These are phyloP conservation scores for Aspergillus ochraceoroseus DNA, from an alignment of 2,329 filamentous ascomycete species.

Conservation along the genomic window DNA sequence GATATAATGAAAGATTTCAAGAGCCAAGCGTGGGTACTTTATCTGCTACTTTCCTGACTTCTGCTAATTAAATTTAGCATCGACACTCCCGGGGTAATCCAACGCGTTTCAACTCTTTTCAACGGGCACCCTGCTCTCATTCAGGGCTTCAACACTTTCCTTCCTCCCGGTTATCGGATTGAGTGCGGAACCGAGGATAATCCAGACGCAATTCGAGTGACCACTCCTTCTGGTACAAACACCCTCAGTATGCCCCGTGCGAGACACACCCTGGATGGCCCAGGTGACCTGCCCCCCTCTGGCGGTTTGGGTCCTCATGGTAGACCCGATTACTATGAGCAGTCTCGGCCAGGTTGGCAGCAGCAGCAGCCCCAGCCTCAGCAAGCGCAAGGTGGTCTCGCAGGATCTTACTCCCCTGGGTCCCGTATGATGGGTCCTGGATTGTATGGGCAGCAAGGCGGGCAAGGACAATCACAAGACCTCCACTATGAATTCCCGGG, in stretches of 20 bases:
- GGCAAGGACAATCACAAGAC: conserved; percentile 40
- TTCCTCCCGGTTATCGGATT: conserved; percentile 92
- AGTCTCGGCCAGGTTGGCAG: conserved; percentile 40
- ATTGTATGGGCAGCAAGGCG: conserved; percentile 37
- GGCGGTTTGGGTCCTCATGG: conserved; percentile 31
- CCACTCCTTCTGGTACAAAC: conserved; percentile 95
- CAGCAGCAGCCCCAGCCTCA: conserved; percentile 33
- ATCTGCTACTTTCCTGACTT: conserved; percentile 1
- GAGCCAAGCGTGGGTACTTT: conserved; percentile 73
- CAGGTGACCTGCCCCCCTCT: conserved; percentile 31
- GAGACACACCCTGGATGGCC: conserved; percentile 34
- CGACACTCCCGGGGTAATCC: conserved; percentile 95
- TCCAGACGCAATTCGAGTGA: conserved; percentile 92
- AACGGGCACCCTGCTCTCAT: conserved; percentile 93
- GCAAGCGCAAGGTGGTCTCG: conserved; percentile 30
- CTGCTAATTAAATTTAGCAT: conserved; percentile 52
- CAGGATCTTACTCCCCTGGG: conserved; percentile 41
- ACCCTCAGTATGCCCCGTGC: conserved; percentile 68
- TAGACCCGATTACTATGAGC: conserved; percentile 41
- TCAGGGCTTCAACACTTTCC: conserved; percentile 96
- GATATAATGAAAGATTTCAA: conserved; percentile 99
- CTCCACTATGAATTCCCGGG: conserved; percentile 42
- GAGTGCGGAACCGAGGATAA: conserved; percentile 93
- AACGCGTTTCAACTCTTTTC: conserved; percentile 90
- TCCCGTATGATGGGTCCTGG: conserved; percentile 35